Evolutionary conservation across 768 basidiomycete genomes (phyloP).

Genomic region (Phanerochaete carnosa): DNA sequence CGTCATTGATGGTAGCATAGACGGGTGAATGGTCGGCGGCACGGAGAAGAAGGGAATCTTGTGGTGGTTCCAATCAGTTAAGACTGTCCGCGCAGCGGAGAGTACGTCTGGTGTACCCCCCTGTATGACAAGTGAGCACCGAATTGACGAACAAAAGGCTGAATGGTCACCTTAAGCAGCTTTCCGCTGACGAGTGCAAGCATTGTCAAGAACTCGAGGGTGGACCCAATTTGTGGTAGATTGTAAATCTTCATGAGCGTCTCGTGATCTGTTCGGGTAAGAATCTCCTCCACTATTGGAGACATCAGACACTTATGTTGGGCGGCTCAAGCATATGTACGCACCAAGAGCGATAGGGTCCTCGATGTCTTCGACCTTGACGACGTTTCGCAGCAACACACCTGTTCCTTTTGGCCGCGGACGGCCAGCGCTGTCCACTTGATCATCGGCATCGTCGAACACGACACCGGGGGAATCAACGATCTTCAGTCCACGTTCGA

Average conservation of each 20-base stretch:
- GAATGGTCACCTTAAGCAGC: constrained; percentile 64
- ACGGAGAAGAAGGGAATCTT: constrained; percentile 88
- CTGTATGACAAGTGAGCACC: constrained; percentile 31
- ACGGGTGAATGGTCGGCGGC: constrained; percentile 78
- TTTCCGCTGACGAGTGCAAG: constrained; percentile 80
- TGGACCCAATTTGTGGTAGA: constrained; percentile 68
- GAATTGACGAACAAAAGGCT: neutral
- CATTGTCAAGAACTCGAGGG: constrained; percentile 88
- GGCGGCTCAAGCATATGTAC: constrained; percentile 22
- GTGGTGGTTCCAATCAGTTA: constrained; percentile 94
- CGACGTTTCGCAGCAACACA: constrained; percentile 80
- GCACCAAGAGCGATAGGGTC: constrained; percentile 88
- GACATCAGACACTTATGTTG: neutral
- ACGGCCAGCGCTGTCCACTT: constrained; percentile 38
- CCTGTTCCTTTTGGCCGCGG: constrained; percentile 39
- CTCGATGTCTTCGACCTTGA: constrained; percentile 86
- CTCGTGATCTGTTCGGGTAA: constrained; percentile 62
- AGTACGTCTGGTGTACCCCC: constrained; percentile 90
- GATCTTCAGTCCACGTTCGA: constrained; percentile 90
- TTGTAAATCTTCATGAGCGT: constrained; percentile 85
- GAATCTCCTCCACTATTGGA: constrained; percentile 77
- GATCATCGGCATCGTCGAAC: constrained; percentile 74
- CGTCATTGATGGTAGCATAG: constrained; percentile 54
- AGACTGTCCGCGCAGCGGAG: constrained; percentile 74
- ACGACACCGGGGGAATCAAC: constrained; percentile 98